Conservation (phyloP, 148 eudicot species). For the Polygonum aviculare region DNA sequence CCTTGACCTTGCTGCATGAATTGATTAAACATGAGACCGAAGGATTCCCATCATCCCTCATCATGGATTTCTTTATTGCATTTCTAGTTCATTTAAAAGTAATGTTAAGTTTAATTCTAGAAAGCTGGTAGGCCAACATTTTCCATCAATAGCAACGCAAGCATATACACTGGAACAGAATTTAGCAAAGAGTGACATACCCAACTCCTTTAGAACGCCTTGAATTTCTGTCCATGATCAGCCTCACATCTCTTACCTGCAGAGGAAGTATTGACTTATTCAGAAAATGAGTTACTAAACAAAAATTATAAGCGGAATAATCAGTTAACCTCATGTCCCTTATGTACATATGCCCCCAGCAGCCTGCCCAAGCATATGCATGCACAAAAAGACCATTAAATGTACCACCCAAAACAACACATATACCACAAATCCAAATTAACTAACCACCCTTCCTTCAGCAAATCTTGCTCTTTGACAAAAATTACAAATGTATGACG, state of each 20-base stretch:
- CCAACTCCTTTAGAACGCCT: conserved; percentile 98
- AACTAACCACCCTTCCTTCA: not conserved
- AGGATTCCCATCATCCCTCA: conserved; percentile 54
- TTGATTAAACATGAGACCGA: conserved; percentile 52
- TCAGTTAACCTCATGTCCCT: not conserved
- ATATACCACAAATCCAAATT: not conserved
- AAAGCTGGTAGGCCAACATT: conserved; percentile 19
- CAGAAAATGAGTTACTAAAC: not conserved
- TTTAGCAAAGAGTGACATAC: conserved; percentile 33
- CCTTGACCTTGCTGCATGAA: conserved; percentile 53
- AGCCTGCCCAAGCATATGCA: not conserved
- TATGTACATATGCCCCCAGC: not conserved
- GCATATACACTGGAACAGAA: conserved; percentile 14
- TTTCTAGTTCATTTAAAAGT: conserved; percentile 46
- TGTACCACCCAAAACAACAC: not conserved
- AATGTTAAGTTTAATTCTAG: conserved; percentile 36
- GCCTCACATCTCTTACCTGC: conserved; percentile 92
- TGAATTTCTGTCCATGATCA: conserved; percentile 93
- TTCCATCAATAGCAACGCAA: conserved; percentile 13
- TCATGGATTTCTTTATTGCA: conserved; percentile 52
- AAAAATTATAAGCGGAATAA: not conserved
- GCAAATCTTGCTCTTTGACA: not conserved
- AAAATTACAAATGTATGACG: not conserved
- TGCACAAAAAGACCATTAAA: not conserved
- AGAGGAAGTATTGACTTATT: not conserved